Conservation (phyloP, 1,139 yeast species). For the Nakaseomyces kungkrabaensis region DNA sequence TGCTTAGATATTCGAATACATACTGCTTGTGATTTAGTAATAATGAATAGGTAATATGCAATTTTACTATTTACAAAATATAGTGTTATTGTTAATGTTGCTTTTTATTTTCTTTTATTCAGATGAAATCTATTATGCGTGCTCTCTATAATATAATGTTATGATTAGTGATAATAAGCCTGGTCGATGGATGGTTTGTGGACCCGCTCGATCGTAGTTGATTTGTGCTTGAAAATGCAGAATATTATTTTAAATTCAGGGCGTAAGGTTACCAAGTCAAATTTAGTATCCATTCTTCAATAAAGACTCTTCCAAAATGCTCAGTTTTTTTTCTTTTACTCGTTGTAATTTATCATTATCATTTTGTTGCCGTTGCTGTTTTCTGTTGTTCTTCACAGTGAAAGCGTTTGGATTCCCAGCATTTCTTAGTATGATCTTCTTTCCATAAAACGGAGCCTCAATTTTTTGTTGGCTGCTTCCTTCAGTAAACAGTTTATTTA, state of each 20-base stretch:
- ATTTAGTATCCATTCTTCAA: neutral
- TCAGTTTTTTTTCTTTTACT: neutral
- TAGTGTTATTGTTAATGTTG: neutral
- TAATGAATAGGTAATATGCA: neutral
- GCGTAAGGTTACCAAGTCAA: too few relatives aligned
- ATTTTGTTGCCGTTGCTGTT: neutral
- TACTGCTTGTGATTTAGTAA: too few relatives aligned
- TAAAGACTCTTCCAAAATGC: neutral
- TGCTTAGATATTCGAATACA: neutral
- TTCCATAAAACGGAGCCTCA: neutral
- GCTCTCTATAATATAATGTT: neutral
- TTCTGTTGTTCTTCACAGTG: neutral
- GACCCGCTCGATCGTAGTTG: neutral
- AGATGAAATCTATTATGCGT: neutral
- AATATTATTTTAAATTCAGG: neutral
- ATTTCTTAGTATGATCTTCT: slow-evolving; percentile 1
- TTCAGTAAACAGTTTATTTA: slow-evolving; percentile 16
- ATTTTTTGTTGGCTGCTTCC: neutral
- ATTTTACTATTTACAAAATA: neutral
- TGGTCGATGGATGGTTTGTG: neutral
- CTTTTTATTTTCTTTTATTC: too few relatives aligned
- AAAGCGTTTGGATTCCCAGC: slow-evolving; percentile 1
- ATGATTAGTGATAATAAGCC: neutral
- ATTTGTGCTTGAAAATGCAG: neutral
- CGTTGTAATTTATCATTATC: neutral